Evolutionary conservation across 257 asterid species (phyloP).

Genomic region (Orobanche coerulescens): DNA sequence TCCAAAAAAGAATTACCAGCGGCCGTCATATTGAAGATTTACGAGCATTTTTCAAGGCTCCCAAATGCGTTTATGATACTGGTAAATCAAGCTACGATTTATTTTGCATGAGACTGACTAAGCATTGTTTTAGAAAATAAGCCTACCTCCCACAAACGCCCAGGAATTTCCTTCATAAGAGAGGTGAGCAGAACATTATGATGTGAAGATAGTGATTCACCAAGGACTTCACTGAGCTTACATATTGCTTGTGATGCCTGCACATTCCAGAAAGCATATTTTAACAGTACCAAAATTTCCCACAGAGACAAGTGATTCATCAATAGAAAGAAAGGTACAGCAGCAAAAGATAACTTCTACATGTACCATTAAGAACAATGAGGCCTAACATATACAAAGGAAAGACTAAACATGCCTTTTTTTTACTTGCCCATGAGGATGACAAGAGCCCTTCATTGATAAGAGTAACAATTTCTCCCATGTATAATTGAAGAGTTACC

Average conservation of each 20-base stretch:
- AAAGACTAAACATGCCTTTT: slow-evolving; percentile 46
- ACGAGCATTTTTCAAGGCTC: slow-evolving; percentile 4
- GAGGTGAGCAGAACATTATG: slow-evolving; percentile 61
- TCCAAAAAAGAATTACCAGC: too few species aligned
- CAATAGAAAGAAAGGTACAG: slow-evolving; percentile 12
- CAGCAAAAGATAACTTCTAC: neutral
- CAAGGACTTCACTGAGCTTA: slow-evolving; percentile 84
- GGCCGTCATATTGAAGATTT: too few species aligned
- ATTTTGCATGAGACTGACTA: slow-evolving; percentile 1
- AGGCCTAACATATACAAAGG: slow-evolving; percentile 11
- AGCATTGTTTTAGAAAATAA: slow-evolving; percentile 5
- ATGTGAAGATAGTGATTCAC: slow-evolving; percentile 69
- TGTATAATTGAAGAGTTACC: slow-evolving; percentile 70
- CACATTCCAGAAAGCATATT: slow-evolving; percentile 27
- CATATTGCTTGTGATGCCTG: slow-evolving; percentile 85
- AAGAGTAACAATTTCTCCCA: slow-evolving; percentile 79
- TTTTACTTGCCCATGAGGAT: slow-evolving; percentile 94
- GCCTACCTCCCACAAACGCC: slow-evolving; percentile 95
- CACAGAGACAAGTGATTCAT: slow-evolving; percentile 1
- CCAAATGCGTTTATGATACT: neutral
- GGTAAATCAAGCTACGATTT: slow-evolving; percentile 14
- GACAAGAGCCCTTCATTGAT: slow-evolving; percentile 64
- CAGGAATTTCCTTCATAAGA: slow-evolving; percentile 88
- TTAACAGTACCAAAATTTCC: slow-evolving; percentile 10
- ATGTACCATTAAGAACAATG: neutral